These are phyloP conservation scores for Alloascoidea africana DNA, from an alignment of 805 yeast genomes.

Conservation along the genomic window DNA sequence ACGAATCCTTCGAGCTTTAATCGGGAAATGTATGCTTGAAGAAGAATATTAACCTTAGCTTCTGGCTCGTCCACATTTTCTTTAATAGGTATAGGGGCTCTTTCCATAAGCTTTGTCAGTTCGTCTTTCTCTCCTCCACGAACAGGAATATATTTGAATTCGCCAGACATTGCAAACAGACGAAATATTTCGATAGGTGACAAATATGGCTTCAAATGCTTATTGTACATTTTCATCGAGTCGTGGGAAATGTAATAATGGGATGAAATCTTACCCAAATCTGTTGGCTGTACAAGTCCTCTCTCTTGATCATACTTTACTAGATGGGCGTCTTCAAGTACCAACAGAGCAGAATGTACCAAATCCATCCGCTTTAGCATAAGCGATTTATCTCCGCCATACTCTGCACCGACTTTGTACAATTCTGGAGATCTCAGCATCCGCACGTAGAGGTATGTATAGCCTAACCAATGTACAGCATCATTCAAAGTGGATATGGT, in stretches of 20 bases:
- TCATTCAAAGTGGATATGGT: conserved; percentile 42
- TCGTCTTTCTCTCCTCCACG: conserved; percentile 79
- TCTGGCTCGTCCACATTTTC: conserved; percentile 55
- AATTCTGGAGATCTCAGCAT: conserved; percentile 59
- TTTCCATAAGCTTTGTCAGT: conserved; percentile 47
- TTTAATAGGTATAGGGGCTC: conserved; percentile 76
- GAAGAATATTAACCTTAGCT: conserved; percentile 63
- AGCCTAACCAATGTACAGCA: conserved; percentile 69
- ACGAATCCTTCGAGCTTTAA: conserved; percentile 78
- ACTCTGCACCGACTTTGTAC: conserved; percentile 62
- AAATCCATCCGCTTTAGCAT: conserved; percentile 46
- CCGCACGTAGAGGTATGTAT: conserved; percentile 65
- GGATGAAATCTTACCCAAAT: conserved; percentile 73
- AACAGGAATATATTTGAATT: conserved; percentile 71
- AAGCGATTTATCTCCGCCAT: conserved; percentile 32
- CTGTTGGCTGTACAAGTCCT: conserved; percentile 41
- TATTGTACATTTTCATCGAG: conserved; percentile 56
- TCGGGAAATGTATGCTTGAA: conserved; percentile 80
- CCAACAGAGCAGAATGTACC: conserved; percentile 58
- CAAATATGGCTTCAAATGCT: conserved; percentile 45
- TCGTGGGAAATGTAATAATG: conserved; percentile 67
- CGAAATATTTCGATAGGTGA: conserved; percentile 62
- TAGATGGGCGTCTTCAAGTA: conserved; percentile 41
- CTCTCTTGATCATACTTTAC: conserved; percentile 37
- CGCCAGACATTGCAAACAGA: conserved; percentile 69